These are phyloP conservation scores for Sarocladiaceae sp. DNA, from an alignment of 2,329 filamentous ascomycete species.

Conservation along the genomic window DNA sequence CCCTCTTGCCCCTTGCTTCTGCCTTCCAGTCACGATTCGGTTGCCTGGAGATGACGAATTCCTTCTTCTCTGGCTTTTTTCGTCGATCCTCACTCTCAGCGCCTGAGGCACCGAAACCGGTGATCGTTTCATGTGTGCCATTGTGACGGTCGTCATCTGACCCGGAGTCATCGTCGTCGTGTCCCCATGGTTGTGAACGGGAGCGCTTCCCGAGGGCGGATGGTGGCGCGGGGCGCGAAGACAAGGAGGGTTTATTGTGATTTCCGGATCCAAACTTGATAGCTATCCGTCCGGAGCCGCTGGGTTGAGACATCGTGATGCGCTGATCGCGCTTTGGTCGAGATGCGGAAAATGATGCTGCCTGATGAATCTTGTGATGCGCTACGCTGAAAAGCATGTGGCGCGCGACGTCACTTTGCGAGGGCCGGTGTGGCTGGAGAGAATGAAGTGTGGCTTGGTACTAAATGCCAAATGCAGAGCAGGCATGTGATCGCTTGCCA, in stretches of 20 bases:
- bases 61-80: constrained; percentile 22
- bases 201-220: constrained; percentile 46
- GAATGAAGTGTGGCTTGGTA: background rate
- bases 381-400: constrained; percentile 1
- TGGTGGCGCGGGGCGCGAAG: constrained; percentile 31
- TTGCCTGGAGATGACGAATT: constrained; percentile 54
- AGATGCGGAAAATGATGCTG: background rate
- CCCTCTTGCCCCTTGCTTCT: constrained; percentile 42
- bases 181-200: constrained; percentile 35
- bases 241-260: constrained; percentile 20
- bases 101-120: constrained; percentile 43
- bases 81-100: constrained; percentile 23
- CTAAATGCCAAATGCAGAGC: background rate
- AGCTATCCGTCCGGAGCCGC: constrained; percentile 34
- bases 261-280: constrained; percentile 40
- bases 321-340: constrained; percentile 8
- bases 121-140: constrained; percentile 41
- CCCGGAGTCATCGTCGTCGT: constrained; percentile 39
- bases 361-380: background rate
- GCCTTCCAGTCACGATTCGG: constrained; percentile 61
- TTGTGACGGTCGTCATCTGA: constrained; percentile 27
- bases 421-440: background rate
- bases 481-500: constrained; percentile 5
- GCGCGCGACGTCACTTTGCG: constrained; percentile 4
- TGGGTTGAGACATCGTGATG: constrained; percentile 32